phyloP scores from a whole-genome alignment of 2,329 filamentous ascomycete species.

The Fusarium musae region DNA sequence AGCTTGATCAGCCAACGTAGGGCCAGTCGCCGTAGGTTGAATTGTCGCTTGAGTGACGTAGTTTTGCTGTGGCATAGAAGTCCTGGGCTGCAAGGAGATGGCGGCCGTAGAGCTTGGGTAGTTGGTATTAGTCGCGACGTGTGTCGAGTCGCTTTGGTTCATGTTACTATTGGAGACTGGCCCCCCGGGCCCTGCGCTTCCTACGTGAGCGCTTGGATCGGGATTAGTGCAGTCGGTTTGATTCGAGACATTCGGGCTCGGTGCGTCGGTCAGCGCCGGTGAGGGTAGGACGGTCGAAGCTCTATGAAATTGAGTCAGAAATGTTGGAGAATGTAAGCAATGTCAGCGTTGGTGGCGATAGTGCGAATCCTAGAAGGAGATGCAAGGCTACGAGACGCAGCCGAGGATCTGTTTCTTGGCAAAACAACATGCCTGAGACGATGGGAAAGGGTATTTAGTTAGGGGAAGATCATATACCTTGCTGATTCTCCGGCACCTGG shows the following conservation, averaged over 20 bases:
- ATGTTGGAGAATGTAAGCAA: background rate
- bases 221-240: constrained; percentile 50
- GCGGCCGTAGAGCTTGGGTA: background rate
- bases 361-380: constrained; percentile 1
- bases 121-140: constrained; percentile 14
- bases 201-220: constrained; percentile 21
- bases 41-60: background rate
- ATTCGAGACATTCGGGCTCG: constrained; percentile 57
- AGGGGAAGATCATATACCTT: constrained; percentile 18
- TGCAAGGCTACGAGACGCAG: constrained; percentile 6
- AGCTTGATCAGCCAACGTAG: background rate
- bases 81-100: constrained; percentile 1
- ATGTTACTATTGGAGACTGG: constrained; percentile 14
- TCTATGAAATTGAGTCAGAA: constrained; percentile 35
- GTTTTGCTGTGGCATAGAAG: background rate
- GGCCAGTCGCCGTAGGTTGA: background rate
- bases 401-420: background rate
- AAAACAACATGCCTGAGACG: background rate
- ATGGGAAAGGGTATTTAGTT: background rate
- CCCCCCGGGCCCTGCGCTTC: constrained; percentile 10
- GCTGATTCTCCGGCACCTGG: constrained; percentile 12
- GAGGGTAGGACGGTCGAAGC: constrained; percentile 63
- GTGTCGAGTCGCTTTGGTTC: constrained; percentile 8
- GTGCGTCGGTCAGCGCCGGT: constrained; percentile 71
- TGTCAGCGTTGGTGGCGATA: constrained; percentile 1